Evolutionary conservation across 2,329 filamentous ascomycete genomes (phyloP).

Genomic region (Coniella lustricola): DNA sequence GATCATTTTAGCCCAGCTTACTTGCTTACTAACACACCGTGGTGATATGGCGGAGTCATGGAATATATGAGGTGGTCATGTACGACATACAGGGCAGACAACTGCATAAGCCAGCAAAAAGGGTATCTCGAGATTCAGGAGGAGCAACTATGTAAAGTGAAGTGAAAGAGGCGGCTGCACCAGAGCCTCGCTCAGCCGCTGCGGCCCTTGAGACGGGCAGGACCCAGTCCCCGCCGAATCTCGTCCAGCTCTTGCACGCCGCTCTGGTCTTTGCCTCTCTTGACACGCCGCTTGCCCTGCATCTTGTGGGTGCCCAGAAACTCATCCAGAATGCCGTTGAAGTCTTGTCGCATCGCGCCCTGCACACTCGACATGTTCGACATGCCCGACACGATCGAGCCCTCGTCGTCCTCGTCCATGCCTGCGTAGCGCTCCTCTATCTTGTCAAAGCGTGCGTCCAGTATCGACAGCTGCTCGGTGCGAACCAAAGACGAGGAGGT

Average conservation of each 20-base stretch:
- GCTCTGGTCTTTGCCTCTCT: slow-evolving; percentile 72
- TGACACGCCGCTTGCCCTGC: slow-evolving; percentile 65
- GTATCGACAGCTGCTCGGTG: slow-evolving; percentile 76
- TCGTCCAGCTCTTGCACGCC: slow-evolving; percentile 89
- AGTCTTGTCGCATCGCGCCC: slow-evolving; percentile 67
- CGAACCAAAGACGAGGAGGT: slow-evolving; percentile 93
- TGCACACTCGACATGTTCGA: slow-evolving; percentile 60
- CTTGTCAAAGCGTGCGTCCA: slow-evolving; percentile 88
- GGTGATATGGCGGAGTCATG: too few species aligned
- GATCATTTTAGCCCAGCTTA: too few species aligned
- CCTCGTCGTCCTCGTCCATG: slow-evolving; percentile 41
- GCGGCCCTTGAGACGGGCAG: slow-evolving; percentile 50
- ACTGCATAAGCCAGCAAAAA: background rate
- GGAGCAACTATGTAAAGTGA: slow-evolving; percentile 1
- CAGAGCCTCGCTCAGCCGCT: slow-evolving; percentile 1
- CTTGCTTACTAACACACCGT: too few species aligned
- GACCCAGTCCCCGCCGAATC: slow-evolving; percentile 72
- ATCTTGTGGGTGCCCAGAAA: slow-evolving; percentile 72
- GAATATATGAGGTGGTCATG: background rate
- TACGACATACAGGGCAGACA: too few species aligned
- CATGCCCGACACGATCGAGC: slow-evolving; percentile 49
- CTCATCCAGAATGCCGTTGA: slow-evolving; percentile 86
- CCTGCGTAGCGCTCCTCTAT: slow-evolving; percentile 70
- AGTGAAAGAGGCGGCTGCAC: background rate
- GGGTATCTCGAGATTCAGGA: slow-evolving; percentile 9